Evolutionary conservation across 768 basidiomycete species (phyloP).

Genomic region (Gymnopilus junonius): DNA sequence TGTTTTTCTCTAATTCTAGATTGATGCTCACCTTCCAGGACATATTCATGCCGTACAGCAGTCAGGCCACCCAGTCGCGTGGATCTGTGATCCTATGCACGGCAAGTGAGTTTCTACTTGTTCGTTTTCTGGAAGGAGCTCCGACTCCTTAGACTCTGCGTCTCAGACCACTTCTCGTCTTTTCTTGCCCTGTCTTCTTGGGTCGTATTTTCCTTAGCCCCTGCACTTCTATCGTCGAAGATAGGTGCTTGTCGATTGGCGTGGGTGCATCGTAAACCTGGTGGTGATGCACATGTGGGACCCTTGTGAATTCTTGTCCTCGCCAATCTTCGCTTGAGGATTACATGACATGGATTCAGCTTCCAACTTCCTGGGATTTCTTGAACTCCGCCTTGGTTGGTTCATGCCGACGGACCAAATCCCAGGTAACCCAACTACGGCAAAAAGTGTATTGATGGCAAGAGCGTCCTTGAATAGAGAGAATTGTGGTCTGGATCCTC

Average conservation of each 20-base stretch:
- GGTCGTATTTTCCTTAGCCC: not conserved
- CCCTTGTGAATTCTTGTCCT: not conserved
- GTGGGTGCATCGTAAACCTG: not conserved
- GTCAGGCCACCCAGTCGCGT: constrained; percentile 86
- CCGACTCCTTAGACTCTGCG: not conserved
- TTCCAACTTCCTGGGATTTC: too few relatives aligned
- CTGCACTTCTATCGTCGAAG: not conserved
- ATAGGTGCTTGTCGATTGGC: not conserved
- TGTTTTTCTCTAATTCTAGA: constrained; percentile 5
- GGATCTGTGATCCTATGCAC: constrained; percentile 99
- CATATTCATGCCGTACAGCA: constrained; percentile 84
- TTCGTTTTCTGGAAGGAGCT: not conserved
- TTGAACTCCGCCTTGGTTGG: too few relatives aligned
- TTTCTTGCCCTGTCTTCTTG: not conserved
- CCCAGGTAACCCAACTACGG: too few relatives aligned
- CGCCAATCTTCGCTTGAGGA: not conserved
- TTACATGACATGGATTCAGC: not conserved
- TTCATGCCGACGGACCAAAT: too few relatives aligned
- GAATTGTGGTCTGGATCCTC: not conserved
- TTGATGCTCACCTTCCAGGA: constrained; percentile 51
- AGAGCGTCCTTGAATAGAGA: not conserved
- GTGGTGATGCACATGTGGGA: not conserved
- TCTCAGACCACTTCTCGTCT: not conserved
- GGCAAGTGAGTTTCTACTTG: constrained; percentile 76
- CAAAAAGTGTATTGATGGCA: not conserved